phyloP scores from a whole-genome alignment of 495 filamentous ascomycete species.

The Aspergillus heteromorphus region DNA sequence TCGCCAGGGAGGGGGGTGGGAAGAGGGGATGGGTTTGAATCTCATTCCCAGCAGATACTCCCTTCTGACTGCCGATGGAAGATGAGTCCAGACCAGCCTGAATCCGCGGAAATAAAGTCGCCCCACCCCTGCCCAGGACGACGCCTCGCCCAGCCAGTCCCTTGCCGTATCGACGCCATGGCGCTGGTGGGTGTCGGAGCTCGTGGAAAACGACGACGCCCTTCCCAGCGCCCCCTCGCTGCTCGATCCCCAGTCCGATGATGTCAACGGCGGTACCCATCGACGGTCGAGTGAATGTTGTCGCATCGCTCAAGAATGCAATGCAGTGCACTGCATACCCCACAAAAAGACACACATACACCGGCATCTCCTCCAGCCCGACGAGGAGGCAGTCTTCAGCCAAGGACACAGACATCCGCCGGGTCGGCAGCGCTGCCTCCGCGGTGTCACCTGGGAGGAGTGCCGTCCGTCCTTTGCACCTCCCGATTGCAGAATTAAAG shows the following conservation, averaged over 20 bases:
- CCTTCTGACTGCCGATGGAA: no score
- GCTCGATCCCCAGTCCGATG: neutral
- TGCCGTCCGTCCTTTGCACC: neutral
- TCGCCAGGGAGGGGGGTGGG: no score
- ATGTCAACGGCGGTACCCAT: neutral
- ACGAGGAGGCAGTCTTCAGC: neutral
- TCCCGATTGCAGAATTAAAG: conserved; percentile 7
- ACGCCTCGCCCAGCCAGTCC: no score
- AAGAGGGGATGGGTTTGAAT: no score
- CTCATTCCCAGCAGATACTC: no score
- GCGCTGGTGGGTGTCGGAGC: neutral
- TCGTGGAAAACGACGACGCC: neutral
- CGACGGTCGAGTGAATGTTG: neutral
- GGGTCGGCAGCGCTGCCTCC: conserved; percentile 4
- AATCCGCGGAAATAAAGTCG: no score
- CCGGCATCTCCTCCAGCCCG: neutral
- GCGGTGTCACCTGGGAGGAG: neutral
- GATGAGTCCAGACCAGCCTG: no score
- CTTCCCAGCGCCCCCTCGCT: no score
- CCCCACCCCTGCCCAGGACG: no score
- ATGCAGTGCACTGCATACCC: neutral
- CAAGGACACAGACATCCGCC: conserved; percentile 8
- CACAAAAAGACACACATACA: no score
- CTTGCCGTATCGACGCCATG: no score
- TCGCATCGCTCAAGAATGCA: neutral